Conservation (phyloP, 1,284 basidiomycete species). For the Leccinum pachyderme region DNA sequence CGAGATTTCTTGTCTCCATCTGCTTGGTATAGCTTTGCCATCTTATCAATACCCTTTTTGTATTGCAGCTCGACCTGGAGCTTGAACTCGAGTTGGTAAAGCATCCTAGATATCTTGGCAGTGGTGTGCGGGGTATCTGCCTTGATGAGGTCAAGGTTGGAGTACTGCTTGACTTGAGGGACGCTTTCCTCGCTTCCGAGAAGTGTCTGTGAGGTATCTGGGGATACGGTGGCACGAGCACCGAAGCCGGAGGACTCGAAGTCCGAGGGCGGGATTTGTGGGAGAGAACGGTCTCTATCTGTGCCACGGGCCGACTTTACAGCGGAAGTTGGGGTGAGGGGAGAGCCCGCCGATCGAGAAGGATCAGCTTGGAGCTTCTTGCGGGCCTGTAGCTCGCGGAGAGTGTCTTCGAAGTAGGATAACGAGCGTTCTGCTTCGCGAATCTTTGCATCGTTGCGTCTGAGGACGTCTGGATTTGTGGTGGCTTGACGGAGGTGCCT, state of each 20-base stretch:
- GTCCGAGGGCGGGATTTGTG: constrained; percentile 52
- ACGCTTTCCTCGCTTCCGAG: constrained; percentile 39
- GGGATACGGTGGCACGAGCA: constrained; percentile 34
- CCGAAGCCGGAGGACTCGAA: constrained; percentile 36
- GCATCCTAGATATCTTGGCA: constrained; percentile 96
- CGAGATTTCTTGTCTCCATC: constrained; percentile 95
- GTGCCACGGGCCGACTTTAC: constrained; percentile 23
- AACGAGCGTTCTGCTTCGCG: constrained; percentile 85
- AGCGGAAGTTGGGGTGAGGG: constrained; percentile 25
- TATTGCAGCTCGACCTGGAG: constrained; percentile 98
- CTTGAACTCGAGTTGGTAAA: constrained; percentile 99
- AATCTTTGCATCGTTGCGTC: constrained; percentile 82
- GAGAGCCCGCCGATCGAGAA: constrained; percentile 45
- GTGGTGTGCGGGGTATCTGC: constrained; percentile 96
- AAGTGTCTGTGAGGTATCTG: constrained; percentile 29
- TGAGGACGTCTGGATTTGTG: constrained; percentile 82
- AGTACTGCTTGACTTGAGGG: constrained; percentile 61
- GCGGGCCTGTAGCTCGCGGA: constrained; percentile 78
- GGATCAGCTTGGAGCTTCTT: constrained; percentile 65
- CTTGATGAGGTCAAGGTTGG: constrained; percentile 91
- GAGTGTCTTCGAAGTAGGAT: constrained; percentile 85
- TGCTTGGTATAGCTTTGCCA: constrained; percentile 91
- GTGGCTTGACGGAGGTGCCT: constrained; percentile 81
- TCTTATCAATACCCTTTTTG: constrained; percentile 98
- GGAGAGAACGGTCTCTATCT: constrained; percentile 36